Percentiles rank a stretch among this genome's conserved stretches.
Conservation (phyloP, 2,329 filamentous ascomycete genomes). For the Nigrospora sphaerica region DNA sequence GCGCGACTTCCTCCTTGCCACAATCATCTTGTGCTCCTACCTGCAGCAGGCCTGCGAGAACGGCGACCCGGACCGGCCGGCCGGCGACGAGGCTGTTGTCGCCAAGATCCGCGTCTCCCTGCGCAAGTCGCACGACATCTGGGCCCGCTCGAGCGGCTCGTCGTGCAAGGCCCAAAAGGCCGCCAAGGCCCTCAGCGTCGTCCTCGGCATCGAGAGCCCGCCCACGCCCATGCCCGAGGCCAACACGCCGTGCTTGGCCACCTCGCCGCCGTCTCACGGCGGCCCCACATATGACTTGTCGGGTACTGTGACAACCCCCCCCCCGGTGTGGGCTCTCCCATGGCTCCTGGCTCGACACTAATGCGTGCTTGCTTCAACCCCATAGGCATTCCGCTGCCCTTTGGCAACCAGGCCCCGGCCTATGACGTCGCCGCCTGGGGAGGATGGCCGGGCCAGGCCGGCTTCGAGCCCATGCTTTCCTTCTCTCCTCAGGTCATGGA, state of each 20-base stretch:
- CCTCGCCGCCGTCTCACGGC: not conserved
- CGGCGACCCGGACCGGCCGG: not conserved
- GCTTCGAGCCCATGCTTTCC: not conserved
- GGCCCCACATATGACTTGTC: not conserved
- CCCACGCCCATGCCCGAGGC: not conserved
- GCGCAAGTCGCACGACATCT: constrained; percentile 9
- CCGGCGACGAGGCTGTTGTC: not conserved
- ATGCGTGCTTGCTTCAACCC: not conserved
- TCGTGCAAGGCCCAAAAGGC: constrained; percentile 13
- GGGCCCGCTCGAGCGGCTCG: constrained; percentile 7
- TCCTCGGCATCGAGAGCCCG: not conserved
- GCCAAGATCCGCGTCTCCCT: constrained; percentile 6
- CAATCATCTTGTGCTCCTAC: constrained; percentile 39
- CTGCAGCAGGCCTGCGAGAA: constrained; percentile 18
- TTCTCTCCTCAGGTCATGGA: not conserved
- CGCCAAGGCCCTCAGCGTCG: constrained; percentile 6
- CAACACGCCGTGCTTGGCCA: not conserved
- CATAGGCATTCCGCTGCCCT: not conserved
- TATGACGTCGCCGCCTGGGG: not conserved
- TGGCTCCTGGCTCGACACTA: not conserved
- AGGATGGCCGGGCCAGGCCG: not conserved
- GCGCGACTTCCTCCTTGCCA: constrained; percentile 39
- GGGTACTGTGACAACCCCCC: not conserved
- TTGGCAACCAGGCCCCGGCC: not conserved
- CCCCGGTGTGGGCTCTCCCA: not conserved